phyloP scores from a whole-genome alignment of 2,329 filamentous ascomycete species.

The Magnaporthiopsis poae region DNA sequence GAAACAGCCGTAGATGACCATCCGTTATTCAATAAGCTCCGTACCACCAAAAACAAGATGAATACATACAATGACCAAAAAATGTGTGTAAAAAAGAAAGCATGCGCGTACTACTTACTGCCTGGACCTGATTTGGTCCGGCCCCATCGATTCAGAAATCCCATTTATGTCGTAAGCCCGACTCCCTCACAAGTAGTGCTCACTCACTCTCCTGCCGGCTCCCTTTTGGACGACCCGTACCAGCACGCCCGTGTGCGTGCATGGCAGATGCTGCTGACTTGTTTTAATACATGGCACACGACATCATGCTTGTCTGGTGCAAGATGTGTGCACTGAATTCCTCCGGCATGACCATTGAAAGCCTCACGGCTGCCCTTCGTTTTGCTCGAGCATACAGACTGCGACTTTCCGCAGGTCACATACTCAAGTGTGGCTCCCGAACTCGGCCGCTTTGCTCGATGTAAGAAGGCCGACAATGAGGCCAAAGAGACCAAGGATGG shows the following conservation, averaged over 20 bases:
- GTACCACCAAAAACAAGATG: background rate
- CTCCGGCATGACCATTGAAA: background rate
- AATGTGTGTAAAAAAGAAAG: background rate
- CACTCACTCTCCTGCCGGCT: background rate
- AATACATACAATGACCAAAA: background rate
- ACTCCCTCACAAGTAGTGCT: background rate
- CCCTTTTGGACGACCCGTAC: background rate
- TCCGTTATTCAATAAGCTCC: background rate
- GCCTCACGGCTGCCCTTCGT: background rate
- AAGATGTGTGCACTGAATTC: background rate
- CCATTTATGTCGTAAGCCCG: background rate
- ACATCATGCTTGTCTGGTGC: background rate
- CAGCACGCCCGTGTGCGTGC: background rate
- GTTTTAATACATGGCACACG: background rate
- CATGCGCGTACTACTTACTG: background rate
- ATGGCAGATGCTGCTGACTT: background rate
- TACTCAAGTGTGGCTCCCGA: slow-evolving; percentile 30
- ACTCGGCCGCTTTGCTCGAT: slow-evolving; percentile 71
- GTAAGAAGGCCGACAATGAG: slow-evolving; percentile 88
- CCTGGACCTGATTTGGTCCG: background rate
- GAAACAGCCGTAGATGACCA: background rate
- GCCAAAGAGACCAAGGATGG: slow-evolving; percentile 89
- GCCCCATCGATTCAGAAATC: background rate
- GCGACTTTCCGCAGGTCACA: background rate
- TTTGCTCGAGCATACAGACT: background rate